Percentiles rank a stretch among this genome's conserved stretches.
These are phyloP conservation scores for Colletotrichum brevisporum DNA, from an alignment of 2,329 filamentous ascomycete species.

Conservation along the genomic window DNA sequence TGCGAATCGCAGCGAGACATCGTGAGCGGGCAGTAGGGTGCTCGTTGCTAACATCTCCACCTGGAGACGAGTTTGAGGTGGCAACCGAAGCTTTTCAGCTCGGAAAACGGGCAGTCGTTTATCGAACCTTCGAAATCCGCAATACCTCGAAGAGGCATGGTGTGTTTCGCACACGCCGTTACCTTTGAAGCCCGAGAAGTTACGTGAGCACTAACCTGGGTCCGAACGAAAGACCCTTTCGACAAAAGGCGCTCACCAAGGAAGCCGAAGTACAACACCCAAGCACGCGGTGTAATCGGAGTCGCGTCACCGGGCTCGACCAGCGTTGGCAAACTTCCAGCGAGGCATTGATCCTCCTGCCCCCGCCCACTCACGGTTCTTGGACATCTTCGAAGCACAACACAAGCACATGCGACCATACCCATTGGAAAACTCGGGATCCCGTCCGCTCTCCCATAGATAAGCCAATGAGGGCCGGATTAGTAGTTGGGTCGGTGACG, in stretches of 20 bases:
- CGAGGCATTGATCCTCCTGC: not conserved
- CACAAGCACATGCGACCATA: constrained; percentile 33
- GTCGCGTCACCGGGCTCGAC: not conserved
- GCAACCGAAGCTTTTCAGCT: not conserved
- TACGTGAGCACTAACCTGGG: not conserved
- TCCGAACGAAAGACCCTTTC: no score
- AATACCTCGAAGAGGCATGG: no score
- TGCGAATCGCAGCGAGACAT: not conserved
- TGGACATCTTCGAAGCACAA: not conserved
- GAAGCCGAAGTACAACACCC: not conserved
- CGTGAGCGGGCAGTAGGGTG: no score
- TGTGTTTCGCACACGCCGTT: no score
- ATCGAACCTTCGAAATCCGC: no score
- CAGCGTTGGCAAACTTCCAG: not conserved
- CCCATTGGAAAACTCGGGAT: constrained; percentile 39
- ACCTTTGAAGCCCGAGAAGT: no score
- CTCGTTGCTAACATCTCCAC: not conserved
- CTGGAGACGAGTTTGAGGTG: not conserved
- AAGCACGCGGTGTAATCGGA: not conserved
- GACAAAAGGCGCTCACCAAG: not conserved
- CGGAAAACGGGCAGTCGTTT: not conserved
- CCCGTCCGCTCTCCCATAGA: constrained; percentile 40
- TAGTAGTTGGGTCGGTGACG: constrained; percentile 40
- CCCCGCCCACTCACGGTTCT: not conserved
- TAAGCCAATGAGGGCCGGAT: constrained; percentile 35